Evolutionary conservation across 1,284 basidiomycete genomes (phyloP), one percentile per base, ranked within the genome.

Genomic region (Tilletia walkeri): DNA sequence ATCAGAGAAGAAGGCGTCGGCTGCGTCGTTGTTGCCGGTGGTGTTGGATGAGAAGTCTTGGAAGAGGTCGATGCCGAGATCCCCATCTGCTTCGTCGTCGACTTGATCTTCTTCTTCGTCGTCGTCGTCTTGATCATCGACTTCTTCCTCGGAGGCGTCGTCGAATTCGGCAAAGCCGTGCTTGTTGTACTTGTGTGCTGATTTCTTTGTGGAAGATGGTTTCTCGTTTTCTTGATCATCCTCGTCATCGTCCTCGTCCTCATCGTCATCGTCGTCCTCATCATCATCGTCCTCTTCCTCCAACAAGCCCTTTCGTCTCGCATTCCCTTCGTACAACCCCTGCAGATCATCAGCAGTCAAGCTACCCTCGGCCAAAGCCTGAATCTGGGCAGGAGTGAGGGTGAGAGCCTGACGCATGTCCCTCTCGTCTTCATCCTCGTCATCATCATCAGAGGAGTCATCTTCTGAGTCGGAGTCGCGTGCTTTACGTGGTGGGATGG

Each of bases 1-100:
- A 80, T 87, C 86, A 41, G 79, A 71, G 70, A 86, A 87, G 75
- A 81, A 84, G 12, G 72, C 73, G 59, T 66, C 75, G 39, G 72
- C 75, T 10, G 71, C 75, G 20, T 72, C 72, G 16, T 73, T 65
- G 14, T 50, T 69, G 3, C 77, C 74, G 12, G 75, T 69, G 24
- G 67, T 72, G 75, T 84, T 80, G 1, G 70, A 69, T 1, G 73
- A 71, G 36, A 74, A 73, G 5, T 73, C 78, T 14, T 72, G 48
- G 70, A 84, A 77, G 36, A 71, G 74, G 61, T 80, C 77, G 67
- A 79, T 68, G 38, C 78, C 78, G 14, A 79, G 65, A 9, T 77
- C 59, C 2, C 36, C 59, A 36, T 63, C 59, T 18, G 12, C 50
- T 24, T 53, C 50, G 7, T 53, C 20, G 50, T 18, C 24, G 24